Conservation (phyloP, 192 early-diverging fungal species). For the Mortierella alpina region DNA sequence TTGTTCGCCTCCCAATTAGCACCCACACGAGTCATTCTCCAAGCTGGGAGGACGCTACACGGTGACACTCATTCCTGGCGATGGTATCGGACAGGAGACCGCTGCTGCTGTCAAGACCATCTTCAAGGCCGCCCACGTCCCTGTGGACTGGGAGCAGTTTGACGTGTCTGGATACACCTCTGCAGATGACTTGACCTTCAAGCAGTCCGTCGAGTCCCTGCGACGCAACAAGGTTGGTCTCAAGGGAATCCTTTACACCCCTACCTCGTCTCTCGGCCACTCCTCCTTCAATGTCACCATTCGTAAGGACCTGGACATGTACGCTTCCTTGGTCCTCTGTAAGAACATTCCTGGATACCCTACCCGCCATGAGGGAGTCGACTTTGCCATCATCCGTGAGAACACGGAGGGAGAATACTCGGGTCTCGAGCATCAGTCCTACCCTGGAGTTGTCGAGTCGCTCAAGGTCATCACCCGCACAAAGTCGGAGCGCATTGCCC, state of each 20-base stretch:
- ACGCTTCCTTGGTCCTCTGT: slow-evolving; percentile 91
- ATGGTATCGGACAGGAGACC: slow-evolving; percentile 96
- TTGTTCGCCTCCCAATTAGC: no score
- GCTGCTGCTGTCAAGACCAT: slow-evolving; percentile 90
- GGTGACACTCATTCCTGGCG: slow-evolving; percentile 96
- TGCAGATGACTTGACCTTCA: slow-evolving; percentile 81
- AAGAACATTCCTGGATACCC: slow-evolving; percentile 89
- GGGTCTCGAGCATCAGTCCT: slow-evolving; percentile 97
- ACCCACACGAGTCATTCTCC: slow-evolving; percentile 16
- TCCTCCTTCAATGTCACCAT: slow-evolving; percentile 95
- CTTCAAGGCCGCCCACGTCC: slow-evolving; percentile 91
- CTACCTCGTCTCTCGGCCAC: slow-evolving; percentile 84
- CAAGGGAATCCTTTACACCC: slow-evolving; percentile 94
- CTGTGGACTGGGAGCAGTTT: slow-evolving; percentile 97
- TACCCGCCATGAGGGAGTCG: slow-evolving; percentile 90
- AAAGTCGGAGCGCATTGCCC: slow-evolving; percentile 98
- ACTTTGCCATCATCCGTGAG: slow-evolving; percentile 99
- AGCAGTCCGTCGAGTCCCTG: slow-evolving; percentile 92
- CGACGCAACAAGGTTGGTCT: slow-evolving; percentile 96
- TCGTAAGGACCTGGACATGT: slow-evolving; percentile 98
- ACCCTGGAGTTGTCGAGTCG: slow-evolving; percentile 97
- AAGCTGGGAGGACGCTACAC: slow-evolving; percentile 94
- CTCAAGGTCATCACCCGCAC: slow-evolving; percentile 95
- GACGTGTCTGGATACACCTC: slow-evolving; percentile 93
- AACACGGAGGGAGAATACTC: slow-evolving; percentile 99